These are phyloP conservation scores for Dioscorea zingiberensis DNA, from an alignment of 106 monocot genomes.

Conservation along the genomic window DNA sequence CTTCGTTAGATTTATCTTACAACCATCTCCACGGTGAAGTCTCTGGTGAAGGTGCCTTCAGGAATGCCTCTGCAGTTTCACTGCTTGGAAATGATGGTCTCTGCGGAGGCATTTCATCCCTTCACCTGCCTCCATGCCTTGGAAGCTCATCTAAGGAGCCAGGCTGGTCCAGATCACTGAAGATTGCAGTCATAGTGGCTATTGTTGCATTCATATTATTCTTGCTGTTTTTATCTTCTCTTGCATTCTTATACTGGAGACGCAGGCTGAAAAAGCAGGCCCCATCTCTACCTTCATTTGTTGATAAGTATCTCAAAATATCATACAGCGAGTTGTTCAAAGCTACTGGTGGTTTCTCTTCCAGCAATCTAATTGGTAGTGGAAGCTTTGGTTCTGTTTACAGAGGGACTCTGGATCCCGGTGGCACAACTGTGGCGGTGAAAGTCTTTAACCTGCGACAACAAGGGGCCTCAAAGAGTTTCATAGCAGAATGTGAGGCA, in stretches of 20 bases:
- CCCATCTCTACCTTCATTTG: background rate
- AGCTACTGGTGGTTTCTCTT: slow-evolving; percentile 44
- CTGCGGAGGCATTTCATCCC: slow-evolving; percentile 10
- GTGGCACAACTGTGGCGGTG: slow-evolving; percentile 18
- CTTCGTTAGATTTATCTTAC: too few species aligned
- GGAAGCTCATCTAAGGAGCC: background rate
- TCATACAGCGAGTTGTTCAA: slow-evolving; percentile 32
- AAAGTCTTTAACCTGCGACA: slow-evolving; percentile 46
- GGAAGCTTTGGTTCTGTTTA: slow-evolving; percentile 48
- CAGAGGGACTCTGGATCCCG: slow-evolving; percentile 22
- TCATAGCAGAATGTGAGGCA: slow-evolving; percentile 33
- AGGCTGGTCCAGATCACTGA: too few species aligned
- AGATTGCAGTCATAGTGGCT: too few species aligned
- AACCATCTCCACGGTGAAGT: too few species aligned
- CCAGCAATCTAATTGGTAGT: slow-evolving; percentile 26
- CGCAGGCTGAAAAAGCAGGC: too few species aligned
- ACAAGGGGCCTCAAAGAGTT: slow-evolving; percentile 31
- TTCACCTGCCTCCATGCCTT: background rate
- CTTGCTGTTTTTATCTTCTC: too few species aligned
- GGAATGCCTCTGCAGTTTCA: background rate
- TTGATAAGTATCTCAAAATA: background rate
- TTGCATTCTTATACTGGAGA: too few species aligned
- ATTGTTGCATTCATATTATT: background rate
- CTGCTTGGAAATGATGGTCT: slow-evolving; percentile 4
- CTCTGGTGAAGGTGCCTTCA: background rate